Percentiles rank a stretch among this genome's conserved stretches.
These are phyloP conservation scores for Mediolabrus comicus DNA, from an alignment of 108 stramenopile genomes.

Conservation along the genomic window DNA sequence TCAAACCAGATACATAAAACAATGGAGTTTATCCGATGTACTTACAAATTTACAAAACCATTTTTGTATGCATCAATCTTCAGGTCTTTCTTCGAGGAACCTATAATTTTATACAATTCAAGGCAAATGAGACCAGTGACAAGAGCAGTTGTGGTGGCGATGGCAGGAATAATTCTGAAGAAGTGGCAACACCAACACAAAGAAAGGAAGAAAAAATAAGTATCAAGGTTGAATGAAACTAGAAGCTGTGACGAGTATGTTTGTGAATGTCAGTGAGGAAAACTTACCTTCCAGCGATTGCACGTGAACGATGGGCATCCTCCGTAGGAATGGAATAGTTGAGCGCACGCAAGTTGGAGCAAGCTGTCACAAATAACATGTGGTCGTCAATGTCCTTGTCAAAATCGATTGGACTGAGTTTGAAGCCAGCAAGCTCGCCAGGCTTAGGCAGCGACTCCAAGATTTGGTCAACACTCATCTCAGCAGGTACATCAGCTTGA, in stretches of 20 bases:
- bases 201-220: not conserved
- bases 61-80: conserved; percentile 94
- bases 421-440: conserved; percentile 85
- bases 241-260: not conserved
- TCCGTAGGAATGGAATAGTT: conserved; percentile 97
- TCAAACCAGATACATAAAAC: too few species aligned
- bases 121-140: conserved; percentile 97
- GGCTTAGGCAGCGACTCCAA: conserved; percentile 73
- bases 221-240: not conserved
- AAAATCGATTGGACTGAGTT: conserved; percentile 90
- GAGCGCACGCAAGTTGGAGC: conserved; percentile 94
- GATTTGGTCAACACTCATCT: conserved; percentile 67
- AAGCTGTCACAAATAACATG: conserved; percentile 96
- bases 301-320: conserved; percentile 94
- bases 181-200: not conserved
- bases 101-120: conserved; percentile 96
- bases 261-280: not conserved
- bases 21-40: too few species aligned
- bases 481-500: conserved; percentile 46
- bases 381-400: conserved; percentile 98
- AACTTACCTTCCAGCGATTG: conserved; percentile 88
- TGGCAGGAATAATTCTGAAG: conserved; percentile 96
- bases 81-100: conserved; percentile 83
- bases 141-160: conserved; percentile 98
- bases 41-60: conserved; percentile 91